Evolutionary conservation across 305 asterid genomes (phyloP).

Genomic region (Nicotiana rustica): DNA sequence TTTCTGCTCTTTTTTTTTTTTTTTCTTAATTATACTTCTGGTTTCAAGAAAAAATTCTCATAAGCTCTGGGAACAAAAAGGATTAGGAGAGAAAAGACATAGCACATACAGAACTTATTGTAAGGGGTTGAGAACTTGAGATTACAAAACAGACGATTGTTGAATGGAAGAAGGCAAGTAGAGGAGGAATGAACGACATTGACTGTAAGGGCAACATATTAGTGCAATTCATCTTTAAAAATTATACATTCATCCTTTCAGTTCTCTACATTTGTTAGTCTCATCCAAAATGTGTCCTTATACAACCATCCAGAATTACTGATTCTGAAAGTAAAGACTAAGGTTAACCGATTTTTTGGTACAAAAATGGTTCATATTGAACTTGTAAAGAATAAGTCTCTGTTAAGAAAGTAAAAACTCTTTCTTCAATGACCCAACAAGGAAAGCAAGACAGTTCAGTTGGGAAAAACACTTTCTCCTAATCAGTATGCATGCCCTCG

Average conservation of each 20-base stretch:
- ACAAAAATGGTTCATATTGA: neutral
- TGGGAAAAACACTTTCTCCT: neutral
- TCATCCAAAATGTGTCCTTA: neutral
- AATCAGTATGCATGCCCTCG: neutral
- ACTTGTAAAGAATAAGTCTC: neutral
- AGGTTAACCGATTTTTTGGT: neutral
- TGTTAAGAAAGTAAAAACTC: neutral
- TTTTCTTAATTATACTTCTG: too few relatives aligned
- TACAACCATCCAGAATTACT: neutral
- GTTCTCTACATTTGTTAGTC: neutral
- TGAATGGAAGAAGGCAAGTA: neutral
- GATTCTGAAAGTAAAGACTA: neutral
- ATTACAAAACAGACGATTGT: neutral
- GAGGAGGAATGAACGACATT: neutral
- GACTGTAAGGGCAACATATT: neutral
- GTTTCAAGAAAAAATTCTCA: neutral
- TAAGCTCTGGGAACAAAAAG: neutral
- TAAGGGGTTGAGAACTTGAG: neutral
- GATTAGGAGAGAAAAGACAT: neutral
- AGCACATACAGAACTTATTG: neutral
- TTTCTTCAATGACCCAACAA: conserved; percentile 8
- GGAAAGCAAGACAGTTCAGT: neutral
- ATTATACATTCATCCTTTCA: neutral
- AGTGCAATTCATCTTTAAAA: neutral
- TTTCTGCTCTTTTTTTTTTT: neutral